Conservation (phyloP, 1,284 basidiomycete species). For the Coniferiporia weirii region DNA sequence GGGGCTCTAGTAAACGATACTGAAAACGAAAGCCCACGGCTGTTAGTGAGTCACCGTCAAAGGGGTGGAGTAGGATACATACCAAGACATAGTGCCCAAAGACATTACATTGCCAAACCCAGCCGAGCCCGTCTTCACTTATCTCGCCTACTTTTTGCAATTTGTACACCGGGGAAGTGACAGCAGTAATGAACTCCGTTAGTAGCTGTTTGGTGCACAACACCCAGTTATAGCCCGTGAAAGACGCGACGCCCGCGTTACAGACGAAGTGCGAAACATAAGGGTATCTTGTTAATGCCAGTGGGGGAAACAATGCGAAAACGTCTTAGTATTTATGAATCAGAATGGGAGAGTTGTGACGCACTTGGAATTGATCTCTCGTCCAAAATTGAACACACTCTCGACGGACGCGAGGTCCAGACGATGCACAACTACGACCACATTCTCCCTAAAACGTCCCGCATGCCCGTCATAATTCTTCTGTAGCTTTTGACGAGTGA, state of each 20-base stretch:
- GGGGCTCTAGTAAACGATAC: constrained; percentile 54
- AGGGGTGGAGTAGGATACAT: constrained; percentile 27
- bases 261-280: constrained; percentile 80
- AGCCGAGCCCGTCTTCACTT: constrained; percentile 70
- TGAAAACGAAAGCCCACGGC: constrained; percentile 25
- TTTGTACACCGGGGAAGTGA: constrained; percentile 61
- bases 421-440: constrained; percentile 56
- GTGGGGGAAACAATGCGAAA: neutral
- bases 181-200: constrained; percentile 38
- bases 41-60: neutral
- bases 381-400: constrained; percentile 62
- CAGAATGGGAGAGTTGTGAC: constrained; percentile 24
- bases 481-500: constrained; percentile 30
- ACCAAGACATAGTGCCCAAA: constrained; percentile 82
- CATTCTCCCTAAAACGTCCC: constrained; percentile 52
- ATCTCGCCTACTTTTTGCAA: constrained; percentile 56
- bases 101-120: constrained; percentile 83
- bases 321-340: neutral
- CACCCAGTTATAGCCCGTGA: constrained; percentile 54
- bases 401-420: constrained; percentile 63
- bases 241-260: constrained; percentile 76
- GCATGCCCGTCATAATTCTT: constrained; percentile 29
- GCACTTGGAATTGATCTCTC: constrained; percentile 50
- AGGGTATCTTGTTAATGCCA: constrained; percentile 50
- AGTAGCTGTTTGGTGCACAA: constrained; percentile 48